A percentile compares a stretch with the other conserved stretches of the same genome.
Evolutionary conservation across 345 rosid genomes (phyloP).

Genomic region (Microcos paniculata): DNA sequence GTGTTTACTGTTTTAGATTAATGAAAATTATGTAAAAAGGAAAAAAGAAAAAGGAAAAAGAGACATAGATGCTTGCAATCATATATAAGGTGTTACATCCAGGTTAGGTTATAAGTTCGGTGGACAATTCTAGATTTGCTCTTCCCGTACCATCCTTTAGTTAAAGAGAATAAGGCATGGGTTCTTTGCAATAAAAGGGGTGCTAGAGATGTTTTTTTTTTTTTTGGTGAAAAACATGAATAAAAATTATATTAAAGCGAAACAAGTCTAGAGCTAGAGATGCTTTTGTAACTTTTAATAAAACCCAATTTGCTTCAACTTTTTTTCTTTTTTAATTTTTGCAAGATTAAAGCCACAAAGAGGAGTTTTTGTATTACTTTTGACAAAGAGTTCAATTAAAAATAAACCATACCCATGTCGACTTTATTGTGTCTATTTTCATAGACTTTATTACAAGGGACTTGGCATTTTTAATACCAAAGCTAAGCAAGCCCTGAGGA

Average conservation of each 20-base stretch:
- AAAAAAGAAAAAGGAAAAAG: too few relatives aligned
- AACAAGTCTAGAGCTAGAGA: too few relatives aligned
- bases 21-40: too few relatives aligned
- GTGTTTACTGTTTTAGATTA: too few relatives aligned
- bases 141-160: background rate
- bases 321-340: background rate
- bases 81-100: background rate
- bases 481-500: background rate
- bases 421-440: too few relatives aligned
- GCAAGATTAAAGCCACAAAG: background rate
- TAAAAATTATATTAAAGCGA: too few relatives aligned
- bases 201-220: background rate
- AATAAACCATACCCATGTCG: too few relatives aligned
- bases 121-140: background rate
- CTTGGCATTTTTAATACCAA: too few relatives aligned
- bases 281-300: background rate
- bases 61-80: too few relatives aligned
- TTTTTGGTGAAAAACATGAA: too few relatives aligned
- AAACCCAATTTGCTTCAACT: background rate
- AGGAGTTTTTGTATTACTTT: background rate
- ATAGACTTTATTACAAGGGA: too few relatives aligned
- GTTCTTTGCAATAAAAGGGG: background rate
- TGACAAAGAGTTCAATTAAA: background rate
- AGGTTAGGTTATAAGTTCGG: background rate
- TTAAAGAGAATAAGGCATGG: background rate